These are phyloP conservation scores for Cetradonia linearis DNA, from an alignment of 495 filamentous ascomycete species.

Conservation along the genomic window DNA sequence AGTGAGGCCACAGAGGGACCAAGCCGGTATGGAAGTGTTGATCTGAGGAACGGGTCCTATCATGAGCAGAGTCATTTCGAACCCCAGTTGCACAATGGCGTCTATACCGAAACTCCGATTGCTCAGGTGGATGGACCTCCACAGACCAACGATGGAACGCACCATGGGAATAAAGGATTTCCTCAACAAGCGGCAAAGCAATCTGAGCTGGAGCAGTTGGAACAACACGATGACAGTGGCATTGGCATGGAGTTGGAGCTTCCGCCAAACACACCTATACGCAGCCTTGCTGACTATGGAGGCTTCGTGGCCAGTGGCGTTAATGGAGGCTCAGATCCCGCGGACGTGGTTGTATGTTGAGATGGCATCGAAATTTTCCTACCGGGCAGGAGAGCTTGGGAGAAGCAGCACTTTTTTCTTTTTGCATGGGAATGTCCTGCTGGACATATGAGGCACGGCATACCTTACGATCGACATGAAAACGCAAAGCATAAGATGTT, in stretches of 20 bases:
- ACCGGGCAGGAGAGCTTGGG: neutral
- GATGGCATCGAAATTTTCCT: neutral
- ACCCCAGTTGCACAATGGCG: constrained; percentile 16
- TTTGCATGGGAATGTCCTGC: neutral
- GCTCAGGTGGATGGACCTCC: constrained; percentile 21
- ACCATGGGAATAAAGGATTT: neutral
- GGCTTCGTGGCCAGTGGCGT: constrained; percentile 20
- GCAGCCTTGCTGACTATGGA: constrained; percentile 20
- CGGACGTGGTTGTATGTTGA: constrained; percentile 28
- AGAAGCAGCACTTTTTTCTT: neutral
- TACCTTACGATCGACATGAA: constrained; percentile 9
- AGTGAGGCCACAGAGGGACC: constrained; percentile 15
- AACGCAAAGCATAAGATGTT: neutral
- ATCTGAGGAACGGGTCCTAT: constrained; percentile 8
- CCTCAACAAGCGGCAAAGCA: constrained; percentile 8
- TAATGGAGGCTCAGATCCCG: constrained; percentile 23
- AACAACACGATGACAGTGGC: constrained; percentile 55
- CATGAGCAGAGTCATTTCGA: constrained; percentile 34
- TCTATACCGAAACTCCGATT: constrained; percentile 7
- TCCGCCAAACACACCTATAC: constrained; percentile 15
- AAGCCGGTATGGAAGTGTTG: constrained; percentile 15
- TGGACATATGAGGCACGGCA: constrained; percentile 7
- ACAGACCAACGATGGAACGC: neutral
- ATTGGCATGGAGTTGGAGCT: constrained; percentile 45
- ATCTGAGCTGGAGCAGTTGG: constrained; percentile 14